phyloP scores from a whole-genome alignment of 1,284 basidiomycete species.

The Macrocybe sp. region DNA sequence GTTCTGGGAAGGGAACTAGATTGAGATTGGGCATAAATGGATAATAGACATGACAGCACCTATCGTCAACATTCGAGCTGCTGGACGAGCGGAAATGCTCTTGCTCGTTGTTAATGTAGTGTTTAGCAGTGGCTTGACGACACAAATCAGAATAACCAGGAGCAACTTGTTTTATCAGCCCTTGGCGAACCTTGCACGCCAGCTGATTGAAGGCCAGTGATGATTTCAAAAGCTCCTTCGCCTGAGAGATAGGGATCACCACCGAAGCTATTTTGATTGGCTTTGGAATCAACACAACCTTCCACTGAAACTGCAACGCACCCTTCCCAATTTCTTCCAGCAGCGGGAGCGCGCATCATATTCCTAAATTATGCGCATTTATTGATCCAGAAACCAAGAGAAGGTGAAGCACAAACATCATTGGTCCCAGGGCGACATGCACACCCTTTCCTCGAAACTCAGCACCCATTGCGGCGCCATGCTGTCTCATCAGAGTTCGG shows the following conservation, averaged over 20 bases:
- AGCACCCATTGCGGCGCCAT: conserved; percentile 60
- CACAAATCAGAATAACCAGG: neutral
- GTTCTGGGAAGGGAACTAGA: conserved; percentile 19
- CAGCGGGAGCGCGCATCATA: conserved; percentile 54
- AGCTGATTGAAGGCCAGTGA: conserved; percentile 54
- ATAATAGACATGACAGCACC: conserved; percentile 29
- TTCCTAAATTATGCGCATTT: conserved; percentile 32
- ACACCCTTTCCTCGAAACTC: conserved; percentile 67
- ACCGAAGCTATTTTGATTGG: conserved; percentile 34
- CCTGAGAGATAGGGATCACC: conserved; percentile 61
- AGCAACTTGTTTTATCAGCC: neutral
- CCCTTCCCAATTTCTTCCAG: conserved; percentile 74
- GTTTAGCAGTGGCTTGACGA: conserved; percentile 45
- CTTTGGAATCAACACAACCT: neutral
- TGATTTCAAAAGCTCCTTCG: conserved; percentile 53
- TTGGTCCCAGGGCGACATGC: conserved; percentile 53
- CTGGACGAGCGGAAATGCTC: conserved; percentile 49
- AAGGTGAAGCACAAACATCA: conserved; percentile 29
- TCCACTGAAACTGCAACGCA: conserved; percentile 16
- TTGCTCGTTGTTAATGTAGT: conserved; percentile 61
- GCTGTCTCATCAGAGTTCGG: conserved; percentile 57
- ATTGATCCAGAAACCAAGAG: neutral
- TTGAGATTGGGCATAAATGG: neutral
- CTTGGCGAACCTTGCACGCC: conserved; percentile 45
- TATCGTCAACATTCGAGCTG: conserved; percentile 64